A percentile compares a stretch with the other conserved stretches of the same genome.
Conservation (phyloP, 805 yeast genomes). For the Lipomyces chichibuensis region DNA sequence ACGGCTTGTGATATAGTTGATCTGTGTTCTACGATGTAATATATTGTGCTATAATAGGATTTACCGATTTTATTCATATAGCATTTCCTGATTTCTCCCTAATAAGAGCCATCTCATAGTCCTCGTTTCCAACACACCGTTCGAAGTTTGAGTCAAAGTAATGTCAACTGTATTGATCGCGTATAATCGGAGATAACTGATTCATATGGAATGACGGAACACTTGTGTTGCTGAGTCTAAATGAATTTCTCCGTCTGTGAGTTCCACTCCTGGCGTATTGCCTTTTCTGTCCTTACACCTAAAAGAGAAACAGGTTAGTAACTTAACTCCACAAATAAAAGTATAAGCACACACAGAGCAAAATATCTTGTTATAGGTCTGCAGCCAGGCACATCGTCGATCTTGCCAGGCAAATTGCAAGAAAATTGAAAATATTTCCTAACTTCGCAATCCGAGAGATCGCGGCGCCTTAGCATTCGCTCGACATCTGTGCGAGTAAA, state of each 20-base stretch:
- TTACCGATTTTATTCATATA: no score
- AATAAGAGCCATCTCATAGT: no score
- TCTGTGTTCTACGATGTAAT: not conserved
- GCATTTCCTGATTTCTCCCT: no score
- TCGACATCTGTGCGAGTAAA: slow-evolving; percentile 7
- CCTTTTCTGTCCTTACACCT: slow-evolving; percentile 13
- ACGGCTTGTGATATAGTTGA: not conserved
- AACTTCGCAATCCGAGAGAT: slow-evolving; percentile 11
- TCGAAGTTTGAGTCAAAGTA: no score
- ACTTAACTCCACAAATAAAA: not conserved
- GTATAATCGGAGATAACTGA: not conserved
- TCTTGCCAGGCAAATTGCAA: slow-evolving; percentile 16
- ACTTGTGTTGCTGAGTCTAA: not conserved
- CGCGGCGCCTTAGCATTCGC: slow-evolving; percentile 1
- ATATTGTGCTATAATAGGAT: not conserved
- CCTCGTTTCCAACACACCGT: no score
- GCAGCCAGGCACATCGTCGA: slow-evolving; percentile 14
- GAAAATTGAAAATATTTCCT: slow-evolving; percentile 15
- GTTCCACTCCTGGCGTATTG: not conserved
- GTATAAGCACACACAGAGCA: slow-evolving; percentile 14
- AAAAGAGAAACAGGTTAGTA: not conserved
- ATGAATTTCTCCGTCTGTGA: not conserved
- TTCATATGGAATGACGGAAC: not conserved
- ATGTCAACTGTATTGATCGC: not conserved
- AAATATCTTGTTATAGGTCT: slow-evolving; percentile 18